A percentile compares a stretch with the other conserved stretches of the same genome.
Conservation (phyloP, 2,329 filamentous ascomycete species). For the Xylariaceae sp. region DNA sequence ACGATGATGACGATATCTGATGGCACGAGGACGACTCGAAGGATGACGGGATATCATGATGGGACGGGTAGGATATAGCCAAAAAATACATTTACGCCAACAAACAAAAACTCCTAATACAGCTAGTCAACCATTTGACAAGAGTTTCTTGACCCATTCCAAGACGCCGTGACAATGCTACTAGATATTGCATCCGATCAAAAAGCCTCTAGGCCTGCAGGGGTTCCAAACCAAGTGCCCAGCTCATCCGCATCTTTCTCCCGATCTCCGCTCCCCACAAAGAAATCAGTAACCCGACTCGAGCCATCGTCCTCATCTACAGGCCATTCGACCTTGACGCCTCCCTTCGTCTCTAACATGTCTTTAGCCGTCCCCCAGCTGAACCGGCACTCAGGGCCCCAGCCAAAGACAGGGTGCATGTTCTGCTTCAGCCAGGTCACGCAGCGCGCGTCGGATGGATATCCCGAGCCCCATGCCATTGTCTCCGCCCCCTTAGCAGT, state of each 20-base stretch:
- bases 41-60: slow-evolving; percentile 4
- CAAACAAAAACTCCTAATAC: slow-evolving; percentile 7
- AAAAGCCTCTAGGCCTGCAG: slow-evolving; percentile 67
- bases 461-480: slow-evolving; percentile 80
- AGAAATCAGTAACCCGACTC: slow-evolving; percentile 72
- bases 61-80: slow-evolving; percentile 22
- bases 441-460: slow-evolving; percentile 82
- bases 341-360: slow-evolving; percentile 74
- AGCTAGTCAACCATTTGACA: slow-evolving; percentile 5
- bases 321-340: slow-evolving; percentile 80
- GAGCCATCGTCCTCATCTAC: slow-evolving; percentile 63
- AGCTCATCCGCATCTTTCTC: slow-evolving; percentile 60
- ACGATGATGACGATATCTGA: slow-evolving; percentile 60
- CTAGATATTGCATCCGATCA: slow-evolving; percentile 34
- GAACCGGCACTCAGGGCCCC: slow-evolving; percentile 89
- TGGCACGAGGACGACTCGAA: not conserved
- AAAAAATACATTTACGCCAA: slow-evolving; percentile 14
- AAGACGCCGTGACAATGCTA: slow-evolving; percentile 20
- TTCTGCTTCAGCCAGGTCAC: slow-evolving; percentile 76
- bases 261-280: slow-evolving; percentile 38
- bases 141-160: slow-evolving; percentile 2
- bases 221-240: slow-evolving; percentile 75
- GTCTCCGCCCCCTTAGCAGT: slow-evolving; percentile 34
- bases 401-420: slow-evolving; percentile 92
- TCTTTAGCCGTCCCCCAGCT: slow-evolving; percentile 96